These are phyloP conservation scores for Echinochloa phyllopogon DNA, from an alignment of 176 grass and related monocot genomes.

Conservation along the genomic window DNA sequence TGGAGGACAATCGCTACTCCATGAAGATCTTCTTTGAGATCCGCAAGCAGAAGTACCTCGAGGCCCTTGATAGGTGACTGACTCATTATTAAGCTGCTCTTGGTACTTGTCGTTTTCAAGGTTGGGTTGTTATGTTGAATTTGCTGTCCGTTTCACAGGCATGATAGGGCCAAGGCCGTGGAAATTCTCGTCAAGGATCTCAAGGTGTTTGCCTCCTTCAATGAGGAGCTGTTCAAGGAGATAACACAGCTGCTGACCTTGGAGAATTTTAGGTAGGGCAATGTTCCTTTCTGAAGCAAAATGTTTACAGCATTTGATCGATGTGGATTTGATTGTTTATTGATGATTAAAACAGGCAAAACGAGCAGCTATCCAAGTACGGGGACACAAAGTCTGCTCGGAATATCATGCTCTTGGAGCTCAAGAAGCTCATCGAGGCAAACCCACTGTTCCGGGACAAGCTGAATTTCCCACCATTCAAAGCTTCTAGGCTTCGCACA, in stretches of 20 bases:
- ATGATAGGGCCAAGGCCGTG: conserved; percentile 95
- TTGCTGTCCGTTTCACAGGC: conserved; percentile 53
- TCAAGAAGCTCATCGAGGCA: conserved; percentile 97
- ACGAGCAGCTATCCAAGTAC: conserved; percentile 98
- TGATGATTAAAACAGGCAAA: conserved; percentile 73
- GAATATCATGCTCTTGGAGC: conserved; percentile 98
- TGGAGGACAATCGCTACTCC: conserved; percentile 99
- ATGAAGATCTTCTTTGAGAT: conserved; percentile 99
- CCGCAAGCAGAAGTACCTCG: conserved; percentile 99
- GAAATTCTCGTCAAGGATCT: conserved; percentile 99
- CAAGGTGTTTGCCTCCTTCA: conserved; percentile 99
- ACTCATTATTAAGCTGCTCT: conserved; percentile 22
- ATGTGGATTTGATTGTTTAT: conserved; percentile 15
- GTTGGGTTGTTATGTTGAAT: conserved; percentile 14
- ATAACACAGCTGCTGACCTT: conserved; percentile 96
- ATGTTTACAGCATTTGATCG: conserved; percentile 13
- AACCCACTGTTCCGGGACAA: conserved; percentile 98
- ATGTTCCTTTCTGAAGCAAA: conserved; percentile 20
- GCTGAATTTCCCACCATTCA: conserved; percentile 94
- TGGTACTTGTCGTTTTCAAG: not conserved
- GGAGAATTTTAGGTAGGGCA: conserved; percentile 90
- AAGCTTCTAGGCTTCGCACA: conserved; percentile 90
- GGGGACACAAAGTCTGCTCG: conserved; percentile 99
- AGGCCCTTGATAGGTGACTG: conserved; percentile 90
- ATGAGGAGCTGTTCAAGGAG: conserved; percentile 99